phyloP scores from a whole-genome alignment of 352 stramenopile species.

The Pythium biforme region DNA sequence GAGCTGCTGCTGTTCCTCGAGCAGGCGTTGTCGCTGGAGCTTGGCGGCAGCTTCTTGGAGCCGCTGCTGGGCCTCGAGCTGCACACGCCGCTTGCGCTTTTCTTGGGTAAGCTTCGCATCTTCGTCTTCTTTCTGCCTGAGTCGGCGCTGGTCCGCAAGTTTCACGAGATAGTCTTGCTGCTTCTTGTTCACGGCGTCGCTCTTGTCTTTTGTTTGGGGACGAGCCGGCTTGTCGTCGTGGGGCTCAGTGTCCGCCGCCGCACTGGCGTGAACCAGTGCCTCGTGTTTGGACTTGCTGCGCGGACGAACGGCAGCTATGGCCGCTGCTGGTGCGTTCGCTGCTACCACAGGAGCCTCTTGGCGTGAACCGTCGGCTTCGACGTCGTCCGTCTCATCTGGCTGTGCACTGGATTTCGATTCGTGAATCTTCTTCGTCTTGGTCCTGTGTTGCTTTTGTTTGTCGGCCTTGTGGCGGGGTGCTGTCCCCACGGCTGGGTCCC shows the following conservation, averaged over 20 bases:
- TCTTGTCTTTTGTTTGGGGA: constrained; percentile 27
- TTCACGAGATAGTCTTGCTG: constrained; percentile 68
- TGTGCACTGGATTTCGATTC: no score
- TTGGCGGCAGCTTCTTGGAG: constrained; percentile 50
- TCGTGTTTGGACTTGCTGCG: background rate
- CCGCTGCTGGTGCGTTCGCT: background rate
- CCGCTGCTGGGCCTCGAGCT: constrained; percentile 50
- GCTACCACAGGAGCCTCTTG: no score
- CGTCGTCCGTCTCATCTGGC: no score
- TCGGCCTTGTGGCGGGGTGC: constrained; percentile 7
- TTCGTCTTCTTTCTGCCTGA: constrained; percentile 74
- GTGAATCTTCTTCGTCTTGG: background rate
- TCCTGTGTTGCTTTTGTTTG: constrained; percentile 11
- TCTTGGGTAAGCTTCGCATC: constrained; percentile 51
- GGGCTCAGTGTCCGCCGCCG: background rate
- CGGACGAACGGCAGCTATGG: background rate
- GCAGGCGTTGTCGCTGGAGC: constrained; percentile 33
- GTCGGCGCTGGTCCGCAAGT: constrained; percentile 57
- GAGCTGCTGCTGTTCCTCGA: constrained; percentile 23
- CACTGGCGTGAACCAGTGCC: no score
- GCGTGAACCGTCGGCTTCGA: background rate
- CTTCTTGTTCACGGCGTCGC: constrained; percentile 51
- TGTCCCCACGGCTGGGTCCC: background rate
- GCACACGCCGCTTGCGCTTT: constrained; percentile 49
- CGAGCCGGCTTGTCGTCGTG: background rate